phyloP scores from a whole-genome alignment of 352 stramenopile genomes.

The Plasmopara viticola region DNA sequence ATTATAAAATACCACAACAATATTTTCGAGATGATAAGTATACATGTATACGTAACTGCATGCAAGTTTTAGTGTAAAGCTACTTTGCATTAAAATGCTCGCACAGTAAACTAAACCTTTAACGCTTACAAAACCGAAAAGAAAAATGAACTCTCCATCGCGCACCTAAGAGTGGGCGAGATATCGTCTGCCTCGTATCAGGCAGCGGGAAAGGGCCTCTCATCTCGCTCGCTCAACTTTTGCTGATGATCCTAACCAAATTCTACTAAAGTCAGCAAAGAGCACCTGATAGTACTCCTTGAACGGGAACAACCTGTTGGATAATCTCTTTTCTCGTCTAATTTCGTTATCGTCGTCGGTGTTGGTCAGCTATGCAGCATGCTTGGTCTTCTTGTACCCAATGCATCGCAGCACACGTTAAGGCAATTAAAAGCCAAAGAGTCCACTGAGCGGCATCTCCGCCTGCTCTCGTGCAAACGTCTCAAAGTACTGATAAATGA shows the following conservation, averaged over 20 bases:
- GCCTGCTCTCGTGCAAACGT: slow-evolving; percentile 93
- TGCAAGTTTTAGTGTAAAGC: too few species aligned
- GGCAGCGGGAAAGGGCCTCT: slow-evolving; percentile 49
- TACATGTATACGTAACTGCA: too few species aligned
- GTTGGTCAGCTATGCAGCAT: slow-evolving; percentile 1
- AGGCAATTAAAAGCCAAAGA: slow-evolving; percentile 78
- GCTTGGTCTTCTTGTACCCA: slow-evolving; percentile 7
- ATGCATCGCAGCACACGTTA: slow-evolving; percentile 11
- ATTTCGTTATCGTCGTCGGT: slow-evolving; percentile 19
- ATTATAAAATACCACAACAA: too few species aligned
- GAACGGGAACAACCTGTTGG: slow-evolving; percentile 77
- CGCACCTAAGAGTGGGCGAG: slow-evolving; percentile 60
- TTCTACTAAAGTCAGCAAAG: slow-evolving; percentile 75
- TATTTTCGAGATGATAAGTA: too few species aligned
- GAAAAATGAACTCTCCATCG: slow-evolving; percentile 41
- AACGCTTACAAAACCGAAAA: slow-evolving; percentile 5
- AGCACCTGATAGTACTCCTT: slow-evolving; percentile 82
- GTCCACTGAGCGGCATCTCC: slow-evolving; percentile 66
- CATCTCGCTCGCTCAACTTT: slow-evolving; percentile 42
- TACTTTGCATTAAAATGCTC: too few species aligned
- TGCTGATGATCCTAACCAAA: slow-evolving; percentile 66
- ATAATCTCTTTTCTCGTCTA: slow-evolving; percentile 18
- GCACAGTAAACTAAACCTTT: slow-evolving; percentile 1
- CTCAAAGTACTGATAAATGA: slow-evolving; percentile 99
- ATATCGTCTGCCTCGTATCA: slow-evolving; percentile 40